Percentiles rank a stretch among this genome's conserved stretches.
These are phyloP conservation scores for Lepiota brunneoincarnata DNA, from an alignment of 768 basidiomycete species.

Conservation along the genomic window DNA sequence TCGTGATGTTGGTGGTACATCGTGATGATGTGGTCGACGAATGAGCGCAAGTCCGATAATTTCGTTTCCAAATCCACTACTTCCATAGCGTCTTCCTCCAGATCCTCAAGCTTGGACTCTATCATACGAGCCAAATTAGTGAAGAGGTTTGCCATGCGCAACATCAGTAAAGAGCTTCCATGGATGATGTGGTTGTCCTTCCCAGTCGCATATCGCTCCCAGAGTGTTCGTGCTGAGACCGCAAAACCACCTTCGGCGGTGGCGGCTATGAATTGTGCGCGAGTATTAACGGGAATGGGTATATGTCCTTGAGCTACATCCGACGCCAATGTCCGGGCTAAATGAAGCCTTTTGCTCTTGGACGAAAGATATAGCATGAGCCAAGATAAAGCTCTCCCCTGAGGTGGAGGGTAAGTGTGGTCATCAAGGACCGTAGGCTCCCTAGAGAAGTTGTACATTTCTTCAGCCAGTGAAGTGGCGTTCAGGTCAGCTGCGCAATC, in stretches of 20 bases:
- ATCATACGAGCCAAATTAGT: slow-evolving; percentile 22
- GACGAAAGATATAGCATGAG: slow-evolving; percentile 45
- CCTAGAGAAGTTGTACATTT: slow-evolving; percentile 47
- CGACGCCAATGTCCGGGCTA: slow-evolving; percentile 46
- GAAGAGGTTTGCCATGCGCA: slow-evolving; percentile 53
- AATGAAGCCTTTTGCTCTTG: slow-evolving; percentile 37
- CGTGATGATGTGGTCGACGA: slow-evolving; percentile 34
- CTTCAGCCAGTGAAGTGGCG: slow-evolving; percentile 32
- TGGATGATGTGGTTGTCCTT: slow-evolving; percentile 37
- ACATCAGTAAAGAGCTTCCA: slow-evolving; percentile 40
- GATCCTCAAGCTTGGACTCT: slow-evolving; percentile 15
- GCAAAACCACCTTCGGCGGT: slow-evolving; percentile 47
- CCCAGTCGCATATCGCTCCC: slow-evolving; percentile 52
- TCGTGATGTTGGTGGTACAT: slow-evolving; percentile 41
- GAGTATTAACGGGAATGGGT: slow-evolving; percentile 39
- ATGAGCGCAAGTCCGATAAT: neutral
- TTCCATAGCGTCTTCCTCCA: neutral
- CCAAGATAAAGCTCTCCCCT: slow-evolving; percentile 43
- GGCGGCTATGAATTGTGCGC: slow-evolving; percentile 48
- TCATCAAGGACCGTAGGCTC: slow-evolving; percentile 24
- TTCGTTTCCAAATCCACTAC: neutral
- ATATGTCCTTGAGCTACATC: slow-evolving; percentile 43
- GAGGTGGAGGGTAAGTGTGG: slow-evolving; percentile 51
- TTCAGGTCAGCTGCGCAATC: slow-evolving; percentile 28
- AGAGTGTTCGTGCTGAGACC: slow-evolving; percentile 47